A percentile compares a stretch with the other conserved stretches of the same genome.
These are phyloP conservation scores for Cytospora piceae DNA, from an alignment of 2,329 filamentous ascomycete genomes.

Conservation along the genomic window DNA sequence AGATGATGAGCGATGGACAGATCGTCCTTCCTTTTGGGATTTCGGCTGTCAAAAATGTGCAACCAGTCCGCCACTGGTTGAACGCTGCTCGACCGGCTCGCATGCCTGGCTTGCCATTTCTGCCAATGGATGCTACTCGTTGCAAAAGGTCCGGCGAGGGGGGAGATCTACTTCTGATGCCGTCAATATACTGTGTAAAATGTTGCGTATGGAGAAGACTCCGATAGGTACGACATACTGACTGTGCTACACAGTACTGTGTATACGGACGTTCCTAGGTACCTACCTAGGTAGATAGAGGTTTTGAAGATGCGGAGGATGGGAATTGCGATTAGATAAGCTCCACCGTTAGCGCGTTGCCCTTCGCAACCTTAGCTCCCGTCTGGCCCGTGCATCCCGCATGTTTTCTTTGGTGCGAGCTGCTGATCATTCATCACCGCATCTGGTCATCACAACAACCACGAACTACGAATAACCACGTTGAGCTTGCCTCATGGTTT, in stretches of 20 bases:
- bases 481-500: neutral
- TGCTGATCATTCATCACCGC: neutral
- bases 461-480: neutral
- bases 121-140: neutral
- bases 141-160: neutral
- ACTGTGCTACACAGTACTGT: too few species aligned
- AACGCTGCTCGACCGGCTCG: neutral
- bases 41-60: slow-evolving; percentile 6
- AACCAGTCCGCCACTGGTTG: slow-evolving; percentile 16
- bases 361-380: slow-evolving; percentile 4
- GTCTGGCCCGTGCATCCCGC: neutral
- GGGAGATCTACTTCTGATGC: neutral
- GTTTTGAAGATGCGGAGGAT: neutral
- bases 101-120: neutral
- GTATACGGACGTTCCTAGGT: neutral
- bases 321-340: neutral
- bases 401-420: neutral
- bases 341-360: neutral
- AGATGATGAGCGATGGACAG: slow-evolving; percentile 23
- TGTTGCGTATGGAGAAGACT: neutral
- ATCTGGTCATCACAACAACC: neutral
- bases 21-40: slow-evolving; percentile 25
- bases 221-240: too few species aligned
- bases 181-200: neutral
- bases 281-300: neutral